A percentile compares a stretch with the other conserved stretches of the same genome.
phyloP scores from a whole-genome alignment of 2,329 filamentous ascomycete species.

The Elsinoe ampelina region DNA sequence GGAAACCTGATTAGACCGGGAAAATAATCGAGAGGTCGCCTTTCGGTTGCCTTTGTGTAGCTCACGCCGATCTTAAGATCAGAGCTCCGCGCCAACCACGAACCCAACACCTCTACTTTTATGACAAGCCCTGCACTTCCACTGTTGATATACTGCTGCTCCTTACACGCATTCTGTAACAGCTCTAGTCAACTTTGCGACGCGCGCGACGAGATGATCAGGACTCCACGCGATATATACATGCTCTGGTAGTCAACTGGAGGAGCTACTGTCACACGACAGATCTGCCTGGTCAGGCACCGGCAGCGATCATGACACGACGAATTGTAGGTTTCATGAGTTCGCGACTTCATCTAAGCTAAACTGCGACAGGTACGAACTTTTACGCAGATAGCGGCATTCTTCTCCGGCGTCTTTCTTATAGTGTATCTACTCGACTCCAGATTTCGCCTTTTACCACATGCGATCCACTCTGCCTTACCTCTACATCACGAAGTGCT shows the following conservation, averaged over 20 bases:
- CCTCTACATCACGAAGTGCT: conserved; percentile 72
- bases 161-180: neutral
- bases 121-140: neutral
- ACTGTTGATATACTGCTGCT: neutral
- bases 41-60: neutral
- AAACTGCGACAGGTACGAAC: conserved; percentile 47
- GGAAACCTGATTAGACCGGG: neutral
- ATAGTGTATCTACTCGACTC: conserved; percentile 76
- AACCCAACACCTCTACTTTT: neutral
- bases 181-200: neutral
- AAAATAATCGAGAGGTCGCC: neutral
- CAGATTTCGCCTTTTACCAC: conserved; percentile 77
- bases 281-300: conserved; percentile 11
- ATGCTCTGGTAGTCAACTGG: neutral
- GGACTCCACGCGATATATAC: neutral
- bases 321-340: conserved; percentile 16
- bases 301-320: conserved; percentile 18
- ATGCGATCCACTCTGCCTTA: conserved; percentile 76
- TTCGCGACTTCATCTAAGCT: conserved; percentile 22
- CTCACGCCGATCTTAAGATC: neutral
- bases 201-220: conserved; percentile 3
- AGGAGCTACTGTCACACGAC: neutral
- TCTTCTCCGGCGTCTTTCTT: conserved; percentile 54
- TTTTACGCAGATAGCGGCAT: conserved; percentile 62
- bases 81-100: neutral